Evolutionary conservation across 164 flowering plant genomes (phyloP), one percentile per base, ranked within the genome.

Genomic region (Akebia trifoliata): DNA sequence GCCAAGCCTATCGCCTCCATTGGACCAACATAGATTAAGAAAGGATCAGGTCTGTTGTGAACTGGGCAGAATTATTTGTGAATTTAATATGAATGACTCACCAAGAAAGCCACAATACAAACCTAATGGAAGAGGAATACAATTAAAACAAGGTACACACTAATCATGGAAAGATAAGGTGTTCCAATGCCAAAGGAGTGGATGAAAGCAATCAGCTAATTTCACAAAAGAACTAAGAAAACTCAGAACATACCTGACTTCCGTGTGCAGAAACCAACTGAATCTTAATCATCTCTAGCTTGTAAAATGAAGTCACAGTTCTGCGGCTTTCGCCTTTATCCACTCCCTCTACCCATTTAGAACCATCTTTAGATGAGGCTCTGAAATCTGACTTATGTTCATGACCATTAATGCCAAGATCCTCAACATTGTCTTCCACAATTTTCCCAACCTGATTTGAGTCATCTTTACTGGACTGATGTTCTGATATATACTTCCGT

Each of bases 201-300:
- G n/a, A n/a, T n/a, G n/a, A n/a, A n/a, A n/a, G n/a, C n/a, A 49
- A 40, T 8, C 20, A 31, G 4, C 7, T 35, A 12, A 50, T 39
- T n/a, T n/a, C n/a, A n/a, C n/a, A n/a, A n/a, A n/a, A n/a, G n/a
- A n/a, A n/a, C n/a, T n/a, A n/a, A n/a, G n/a, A n/a, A n/a, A n/a
- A n/a, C 11, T 38, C n/a, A 56, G 18, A 50, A 60, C 62, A 39
- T 76, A 79, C 98, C 81, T 78, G 87, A 59, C 70, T 62, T 53
- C 89, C 96, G 64, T 83, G 64, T 29, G 86, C 70, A 49, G 86
- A 82, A 68, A 84, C 68, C 18, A 88, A 65, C 62, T 83, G 87
- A 63, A 92, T 77, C 39, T 74, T 78, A 37, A 77, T 57, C 84
- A 86, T 85, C 80, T 92, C 98, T 70, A 92, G 68, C 79, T 77